Conservation (phyloP, 1,139 yeast species). For the Lodderomyces jiufengensis region DNA sequence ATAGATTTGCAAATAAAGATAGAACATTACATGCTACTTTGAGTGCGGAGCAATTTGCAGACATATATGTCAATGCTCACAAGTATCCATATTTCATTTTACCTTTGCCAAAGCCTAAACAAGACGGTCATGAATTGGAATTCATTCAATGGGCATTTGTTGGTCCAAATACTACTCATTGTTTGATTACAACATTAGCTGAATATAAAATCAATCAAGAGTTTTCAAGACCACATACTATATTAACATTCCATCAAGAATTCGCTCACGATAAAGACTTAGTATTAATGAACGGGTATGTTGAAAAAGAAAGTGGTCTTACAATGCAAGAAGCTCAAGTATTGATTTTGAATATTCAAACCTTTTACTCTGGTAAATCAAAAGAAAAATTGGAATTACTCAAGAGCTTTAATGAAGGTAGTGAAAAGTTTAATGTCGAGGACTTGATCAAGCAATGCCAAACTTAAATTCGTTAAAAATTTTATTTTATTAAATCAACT, state of each 20-base stretch:
- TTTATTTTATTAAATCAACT: too few species aligned
- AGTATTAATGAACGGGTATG: constrained; percentile 83
- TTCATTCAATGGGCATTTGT: constrained; percentile 93
- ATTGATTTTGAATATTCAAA: constrained; percentile 73
- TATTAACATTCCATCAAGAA: constrained; percentile 84
- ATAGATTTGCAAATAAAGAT: constrained; percentile 67
- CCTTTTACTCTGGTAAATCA: constrained; percentile 66
- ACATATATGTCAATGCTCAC: constrained; percentile 64
- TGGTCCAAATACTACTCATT: constrained; percentile 81
- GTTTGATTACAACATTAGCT: constrained; percentile 86
- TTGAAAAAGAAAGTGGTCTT: constrained; percentile 68
- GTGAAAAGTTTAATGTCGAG: constrained; percentile 60
- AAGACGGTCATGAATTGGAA: constrained; percentile 73
- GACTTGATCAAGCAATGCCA: constrained; percentile 56
- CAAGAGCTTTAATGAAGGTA: constrained; percentile 66
- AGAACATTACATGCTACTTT: constrained; percentile 64
- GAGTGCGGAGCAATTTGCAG: constrained; percentile 52
- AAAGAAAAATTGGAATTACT: constrained; percentile 58
- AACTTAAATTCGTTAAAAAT: too few species aligned
- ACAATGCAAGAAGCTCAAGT: constrained; percentile 74
- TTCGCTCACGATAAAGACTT: constrained; percentile 57
- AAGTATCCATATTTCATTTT: constrained; percentile 71
- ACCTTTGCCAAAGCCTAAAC: constrained; percentile 56
- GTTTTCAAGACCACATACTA: constrained; percentile 93
- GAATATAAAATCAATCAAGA: constrained; percentile 91